Percentiles rank a stretch among this genome's conserved stretches.
Evolutionary conservation across 345 rosid genomes (phyloP).

Genomic region (Lepidium sativum): DNA sequence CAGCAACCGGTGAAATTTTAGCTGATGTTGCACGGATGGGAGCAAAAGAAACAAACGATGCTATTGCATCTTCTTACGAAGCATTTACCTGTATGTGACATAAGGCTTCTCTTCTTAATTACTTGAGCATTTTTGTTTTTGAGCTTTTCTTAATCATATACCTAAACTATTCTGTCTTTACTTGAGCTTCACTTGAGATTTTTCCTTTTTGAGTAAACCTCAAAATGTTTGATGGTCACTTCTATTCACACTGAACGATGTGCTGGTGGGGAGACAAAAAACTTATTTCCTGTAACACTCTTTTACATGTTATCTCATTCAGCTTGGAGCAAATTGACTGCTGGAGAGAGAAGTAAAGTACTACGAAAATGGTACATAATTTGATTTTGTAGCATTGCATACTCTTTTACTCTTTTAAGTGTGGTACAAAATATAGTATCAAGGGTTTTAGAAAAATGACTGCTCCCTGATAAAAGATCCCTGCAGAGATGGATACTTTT

Average conservation of each 20-base stretch:
- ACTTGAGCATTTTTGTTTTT: neutral
- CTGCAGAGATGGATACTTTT: neutral
- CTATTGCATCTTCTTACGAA: conserved; percentile 70
- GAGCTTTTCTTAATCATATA: neutral
- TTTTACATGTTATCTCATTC: conserved; percentile 10
- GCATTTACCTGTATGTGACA: conserved; percentile 58
- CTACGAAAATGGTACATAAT: conserved; percentile 64
- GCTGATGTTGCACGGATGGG: conserved; percentile 86
- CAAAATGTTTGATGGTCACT: neutral
- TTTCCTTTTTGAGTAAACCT: too few relatives aligned
- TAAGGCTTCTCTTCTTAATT: neutral
- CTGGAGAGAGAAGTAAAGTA: conserved; percentile 70
- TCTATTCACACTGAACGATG: neutral
- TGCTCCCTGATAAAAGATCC: neutral
- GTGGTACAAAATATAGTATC: neutral
- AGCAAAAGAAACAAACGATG: conserved; percentile 68
- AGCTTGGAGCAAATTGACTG: conserved; percentile 94
- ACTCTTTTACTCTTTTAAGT: neutral
- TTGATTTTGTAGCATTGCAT: neutral
- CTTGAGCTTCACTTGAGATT: neutral
- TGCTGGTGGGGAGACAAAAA: neutral
- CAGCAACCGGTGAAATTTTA: conserved; percentile 74
- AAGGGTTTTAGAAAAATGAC: neutral
- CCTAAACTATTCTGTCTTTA: neutral
- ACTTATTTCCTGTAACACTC: neutral